Evolutionary conservation across 345 rosid species (phyloP), one percentile per base, ranked within the genome.

Genomic region (Erucastrum elatum): DNA sequence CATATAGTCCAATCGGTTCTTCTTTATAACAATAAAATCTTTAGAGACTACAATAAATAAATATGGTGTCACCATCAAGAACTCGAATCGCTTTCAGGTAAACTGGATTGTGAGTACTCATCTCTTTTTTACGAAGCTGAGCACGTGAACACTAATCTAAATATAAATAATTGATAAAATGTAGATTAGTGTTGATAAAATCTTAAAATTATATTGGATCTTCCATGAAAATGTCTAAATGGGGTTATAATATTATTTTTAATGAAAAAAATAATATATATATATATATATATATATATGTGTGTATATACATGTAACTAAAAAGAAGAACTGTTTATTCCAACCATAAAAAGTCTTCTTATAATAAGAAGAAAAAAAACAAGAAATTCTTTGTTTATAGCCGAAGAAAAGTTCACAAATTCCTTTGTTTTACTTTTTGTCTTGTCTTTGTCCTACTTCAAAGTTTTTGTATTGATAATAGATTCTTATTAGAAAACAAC

Each of bases 391-490:
- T 80, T 75, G 76, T 80, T 75, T 80, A 66, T 26, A 75, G 63
- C 56, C 39, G 66, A 80, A 80, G 83, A 58, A 80, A 80, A 75
- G 58, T 67, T 79, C 75, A 74, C 71, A 74, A 61, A 70, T 74
- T 49, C 51, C n/a, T 68, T 39, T 62, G 56, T 68, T 64, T 74
- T 61, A 25, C 44, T 60, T 78, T 67, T 60, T 62, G 82, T 73
- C 78, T 74, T 79, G 15, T 66, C 64, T 66, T 79, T 79, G 82
- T 74, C 82, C 71, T 71, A 79, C 70, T 79, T 68, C 70, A 67
- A 62, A 79, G 82, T 27, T 68, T 74, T 37, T 74, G 51, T 72
- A 46, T 58, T 30, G 30, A 30, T 31, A 11, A 67, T 15, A 67
- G 82, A 79, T 67, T 79, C 77, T 67, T 79, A 41, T 72, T 66